Evolutionary conservation across 805 yeast species (phyloP).

Genomic region (Jamesozyma gamospora): DNA sequence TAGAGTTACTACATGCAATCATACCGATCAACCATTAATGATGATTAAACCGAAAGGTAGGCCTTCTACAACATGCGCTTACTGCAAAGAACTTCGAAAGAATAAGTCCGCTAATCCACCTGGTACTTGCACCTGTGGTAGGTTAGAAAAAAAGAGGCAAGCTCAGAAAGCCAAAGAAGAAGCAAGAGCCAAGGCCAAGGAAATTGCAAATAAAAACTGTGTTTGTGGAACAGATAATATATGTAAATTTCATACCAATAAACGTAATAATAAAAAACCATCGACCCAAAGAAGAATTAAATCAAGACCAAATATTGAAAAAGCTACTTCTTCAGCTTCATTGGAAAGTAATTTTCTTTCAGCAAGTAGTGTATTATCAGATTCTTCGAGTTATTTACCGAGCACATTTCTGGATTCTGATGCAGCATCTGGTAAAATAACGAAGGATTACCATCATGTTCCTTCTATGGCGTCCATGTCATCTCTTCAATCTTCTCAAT

Average conservation of each 20-base stretch:
- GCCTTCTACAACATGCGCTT: constrained; percentile 85
- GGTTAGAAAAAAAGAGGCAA: constrained; percentile 35
- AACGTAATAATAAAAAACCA: constrained; percentile 10
- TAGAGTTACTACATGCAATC: constrained; percentile 87
- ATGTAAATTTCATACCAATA: constrained; percentile 17
- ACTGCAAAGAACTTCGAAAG: constrained; percentile 70
- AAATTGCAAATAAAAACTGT: constrained; percentile 27
- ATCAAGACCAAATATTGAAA: constrained; percentile 6
- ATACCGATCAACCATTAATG: constrained; percentile 80
- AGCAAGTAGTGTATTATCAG: constrained; percentile 7
- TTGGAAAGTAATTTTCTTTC: constrained; percentile 9
- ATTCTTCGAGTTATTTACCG: constrained; percentile 8
- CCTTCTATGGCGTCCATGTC: constrained; percentile 25
- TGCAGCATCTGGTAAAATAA: constrained; percentile 17
- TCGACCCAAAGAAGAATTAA: constrained; percentile 3
- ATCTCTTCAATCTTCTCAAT: constrained; percentile 26
- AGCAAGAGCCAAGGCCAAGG: constrained; percentile 22
- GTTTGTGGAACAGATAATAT: constrained; percentile 21
- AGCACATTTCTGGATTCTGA: constrained; percentile 18
- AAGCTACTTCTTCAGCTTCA: constrained; percentile 9
- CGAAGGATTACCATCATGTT: constrained; percentile 24
- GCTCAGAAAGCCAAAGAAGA: constrained; percentile 28
- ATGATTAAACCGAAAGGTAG: constrained; percentile 96
- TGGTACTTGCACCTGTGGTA: constrained; percentile 53
- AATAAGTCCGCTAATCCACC: constrained; percentile 50